Evolutionary conservation across 2,329 filamentous ascomycete genomes (phyloP).

Genomic region (Geosmithia morbida): DNA sequence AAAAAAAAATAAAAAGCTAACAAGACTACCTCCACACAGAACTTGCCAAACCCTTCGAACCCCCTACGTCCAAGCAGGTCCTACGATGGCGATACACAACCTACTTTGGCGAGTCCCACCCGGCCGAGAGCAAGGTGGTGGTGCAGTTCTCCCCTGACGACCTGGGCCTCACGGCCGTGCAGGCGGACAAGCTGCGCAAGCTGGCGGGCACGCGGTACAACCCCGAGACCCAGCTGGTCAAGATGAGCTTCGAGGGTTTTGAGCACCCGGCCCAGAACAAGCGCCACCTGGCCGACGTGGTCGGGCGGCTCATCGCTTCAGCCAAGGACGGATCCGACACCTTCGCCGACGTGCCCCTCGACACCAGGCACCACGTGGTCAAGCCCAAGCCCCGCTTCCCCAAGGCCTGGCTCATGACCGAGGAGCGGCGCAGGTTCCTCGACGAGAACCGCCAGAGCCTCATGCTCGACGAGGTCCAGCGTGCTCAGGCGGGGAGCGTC

Average conservation of each 20-base stretch:
- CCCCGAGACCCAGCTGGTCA: conserved; percentile 64
- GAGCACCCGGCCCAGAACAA: conserved; percentile 92
- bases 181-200: conserved; percentile 75
- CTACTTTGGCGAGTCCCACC: conserved; percentile 89
- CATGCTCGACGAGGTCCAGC: conserved; percentile 37
- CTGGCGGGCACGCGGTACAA: conserved; percentile 78
- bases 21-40: conserved; percentile 32
- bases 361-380: conserved; percentile 70
- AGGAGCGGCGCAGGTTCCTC: conserved; percentile 51
- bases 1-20: not conserved
- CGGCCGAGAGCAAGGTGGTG: conserved; percentile 85
- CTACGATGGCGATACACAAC: conserved; percentile 94
- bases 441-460: conserved; percentile 40
- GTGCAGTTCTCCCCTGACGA: conserved; percentile 73
- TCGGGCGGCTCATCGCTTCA: conserved; percentile 57
- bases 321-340: conserved; percentile 64
- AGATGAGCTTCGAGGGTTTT: conserved; percentile 84
- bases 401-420: conserved; percentile 66
- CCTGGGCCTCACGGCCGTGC: conserved; percentile 50
- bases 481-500: conserved; percentile 35
- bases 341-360: conserved; percentile 80
- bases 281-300: conserved; percentile 71
- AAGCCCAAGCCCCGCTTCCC: conserved; percentile 62
- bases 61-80: conserved; percentile 51
- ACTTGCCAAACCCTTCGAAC: conserved; percentile 66